These are phyloP conservation scores for Guillardia theta DNA, from an alignment of 78 protist species.

Conservation along the genomic window DNA sequence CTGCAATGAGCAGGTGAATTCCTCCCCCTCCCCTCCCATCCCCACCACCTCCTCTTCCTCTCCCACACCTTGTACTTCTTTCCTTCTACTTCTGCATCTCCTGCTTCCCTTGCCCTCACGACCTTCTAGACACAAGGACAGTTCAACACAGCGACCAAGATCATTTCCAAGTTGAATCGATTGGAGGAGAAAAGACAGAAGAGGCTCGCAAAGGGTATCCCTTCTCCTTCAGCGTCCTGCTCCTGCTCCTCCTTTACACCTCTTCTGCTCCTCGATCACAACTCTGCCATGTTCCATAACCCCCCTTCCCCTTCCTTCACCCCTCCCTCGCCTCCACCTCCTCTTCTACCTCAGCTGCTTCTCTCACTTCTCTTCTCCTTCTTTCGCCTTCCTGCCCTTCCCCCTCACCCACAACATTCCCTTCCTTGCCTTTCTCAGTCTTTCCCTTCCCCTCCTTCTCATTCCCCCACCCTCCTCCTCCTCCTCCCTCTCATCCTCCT, in stretches of 20 bases:
- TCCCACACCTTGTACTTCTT: too few species aligned
- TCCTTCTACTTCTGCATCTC: too few species aligned
- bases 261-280: too few species aligned
- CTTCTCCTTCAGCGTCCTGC: too few species aligned
- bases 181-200: too few species aligned
- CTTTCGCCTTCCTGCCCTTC: neutral
- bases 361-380: neutral
- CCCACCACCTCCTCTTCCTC: neutral
- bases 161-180: neutral
- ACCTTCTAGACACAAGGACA: neutral
- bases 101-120: too few species aligned
- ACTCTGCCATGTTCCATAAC: too few species aligned
- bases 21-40: neutral
- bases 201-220: too few species aligned
- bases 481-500: neutral
- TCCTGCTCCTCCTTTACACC: too few species aligned
- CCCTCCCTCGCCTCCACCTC: neutral
- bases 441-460: neutral
- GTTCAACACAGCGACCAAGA: neutral
- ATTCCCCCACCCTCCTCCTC: neutral
- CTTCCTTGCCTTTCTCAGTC: neutral
- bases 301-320: neutral
- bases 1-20: neutral
- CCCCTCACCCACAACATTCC: neutral
- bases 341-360: neutral